Base-by-base conservation (phyloP, 805 yeast species). In the Starmerella sirachaensis region DNA sequence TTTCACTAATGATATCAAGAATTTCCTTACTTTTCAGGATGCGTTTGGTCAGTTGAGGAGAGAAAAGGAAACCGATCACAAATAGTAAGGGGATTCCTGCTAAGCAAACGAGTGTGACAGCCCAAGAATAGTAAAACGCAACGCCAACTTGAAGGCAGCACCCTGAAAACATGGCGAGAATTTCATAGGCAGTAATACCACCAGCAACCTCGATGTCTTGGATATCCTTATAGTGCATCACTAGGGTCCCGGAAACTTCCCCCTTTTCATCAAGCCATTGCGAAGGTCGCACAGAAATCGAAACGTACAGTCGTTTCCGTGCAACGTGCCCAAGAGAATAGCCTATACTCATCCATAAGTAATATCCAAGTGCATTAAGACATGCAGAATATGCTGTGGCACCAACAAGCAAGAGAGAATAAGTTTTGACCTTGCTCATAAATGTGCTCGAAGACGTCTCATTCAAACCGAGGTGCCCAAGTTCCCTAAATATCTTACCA, bases 81-180 rank as follows among this genome's bases (percentile, higher is more conserved):
- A 65, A 64, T 40, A 88, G 70, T 0, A 85, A 23, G 0, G 98
- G 98, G 4, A 83, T 48, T 3, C 79, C 66, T 1, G 83, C 76
- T 41, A 88, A 51, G n/a, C 79, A 72, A 1, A 91, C 70, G 18
- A 91, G 58, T 0, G 96, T 81, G 9, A 91, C 64, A 3, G 81
- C 68, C 96, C 96, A 88, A 3, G 93, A 81, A 43, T 74, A 76
- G 43, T 69, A 68, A 54, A 91, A 69, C 0, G 84, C 66, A 0
- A 74, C 69, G 1, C 65, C 28, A 7, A 74, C 66, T 46, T 76
- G 76, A 10, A 72, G 52, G 1, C 76, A 51, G 16, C 76, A 48
- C 0, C 80, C 84, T 13, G 75, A 52, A 3, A 76, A 70, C 51
- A 79, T 86, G 3, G 88, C 91, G 61, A 31, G 73, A 53, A 49